Percentiles rank a stretch among this genome's conserved stretches.
Evolutionary conservation across 371 early-diverging fungal genomes (phyloP).

Genomic region (Mortierella sp.): DNA sequence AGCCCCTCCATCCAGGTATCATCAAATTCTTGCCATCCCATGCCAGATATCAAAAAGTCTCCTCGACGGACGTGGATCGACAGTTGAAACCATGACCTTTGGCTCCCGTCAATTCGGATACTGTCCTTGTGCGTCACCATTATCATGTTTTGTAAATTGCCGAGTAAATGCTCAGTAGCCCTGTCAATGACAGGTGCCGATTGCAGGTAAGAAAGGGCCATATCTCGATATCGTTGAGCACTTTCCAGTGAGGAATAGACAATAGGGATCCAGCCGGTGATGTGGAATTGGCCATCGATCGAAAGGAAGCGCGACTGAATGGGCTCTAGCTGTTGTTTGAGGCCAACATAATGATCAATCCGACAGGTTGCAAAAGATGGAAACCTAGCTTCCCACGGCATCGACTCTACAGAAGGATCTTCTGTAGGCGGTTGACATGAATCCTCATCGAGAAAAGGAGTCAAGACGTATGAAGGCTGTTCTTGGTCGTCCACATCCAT

Average conservation of each 20-base stretch:
- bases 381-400: conserved; percentile 37
- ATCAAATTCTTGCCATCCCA: conserved; percentile 37
- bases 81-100: conserved; percentile 21
- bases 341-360: conserved; percentile 36
- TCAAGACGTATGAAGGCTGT: background rate
- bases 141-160: conserved; percentile 1
- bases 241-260: conserved; percentile 11
- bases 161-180: conserved; percentile 21
- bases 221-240: conserved; percentile 19
- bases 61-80: conserved; percentile 45
- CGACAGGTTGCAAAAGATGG: conserved; percentile 29
- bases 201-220: conserved; percentile 13
- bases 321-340: conserved; percentile 22
- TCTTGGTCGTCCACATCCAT: too few species aligned
- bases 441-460: conserved; percentile 1
- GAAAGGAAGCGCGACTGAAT: conserved; percentile 14
- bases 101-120: background rate
- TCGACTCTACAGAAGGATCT: conserved; percentile 7
- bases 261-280: conserved; percentile 34
- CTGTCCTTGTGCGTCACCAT: background rate
- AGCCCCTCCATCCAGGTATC: conserved; percentile 24
- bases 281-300: conserved; percentile 43
- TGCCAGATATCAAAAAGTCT: conserved; percentile 25
- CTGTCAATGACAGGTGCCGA: conserved; percentile 29
- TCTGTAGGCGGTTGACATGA: conserved; percentile 26